Percentiles rank a stretch among this genome's conserved stretches.
phyloP scores from a whole-genome alignment of 257 asterid species.

The Przewalskia tangutica region DNA sequence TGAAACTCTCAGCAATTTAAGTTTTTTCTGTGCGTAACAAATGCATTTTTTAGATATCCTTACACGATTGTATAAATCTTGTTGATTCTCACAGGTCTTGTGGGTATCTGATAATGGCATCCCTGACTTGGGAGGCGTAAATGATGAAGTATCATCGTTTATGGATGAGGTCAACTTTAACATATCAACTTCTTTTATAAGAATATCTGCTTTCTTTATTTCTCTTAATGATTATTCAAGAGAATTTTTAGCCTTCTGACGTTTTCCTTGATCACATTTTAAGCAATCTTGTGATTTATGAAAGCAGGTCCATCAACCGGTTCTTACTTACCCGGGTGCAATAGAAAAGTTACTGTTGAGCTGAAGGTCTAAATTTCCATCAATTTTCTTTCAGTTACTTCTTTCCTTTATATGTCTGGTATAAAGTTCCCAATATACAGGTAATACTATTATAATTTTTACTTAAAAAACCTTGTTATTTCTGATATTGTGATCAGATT shows the following conservation, averaged over 20 bases:
- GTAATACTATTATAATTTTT: background rate
- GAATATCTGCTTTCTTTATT: background rate
- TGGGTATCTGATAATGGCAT: constrained; percentile 97
- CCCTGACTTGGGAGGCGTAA: constrained; percentile 88
- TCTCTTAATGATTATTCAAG: background rate
- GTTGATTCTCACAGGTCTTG: constrained; percentile 47
- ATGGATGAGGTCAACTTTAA: constrained; percentile 67
- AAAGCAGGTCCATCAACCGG: constrained; percentile 74
- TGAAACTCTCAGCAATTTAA: background rate
- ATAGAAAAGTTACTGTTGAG: constrained; percentile 87
- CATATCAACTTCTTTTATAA: background rate
- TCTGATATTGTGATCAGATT: constrained; percentile 34
- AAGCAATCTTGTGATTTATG: constrained; percentile 17
- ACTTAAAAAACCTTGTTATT: background rate
- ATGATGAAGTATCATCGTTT: constrained; percentile 72
- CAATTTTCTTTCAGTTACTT: background rate
- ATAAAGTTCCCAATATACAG: background rate
- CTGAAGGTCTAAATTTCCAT: constrained; percentile 56
- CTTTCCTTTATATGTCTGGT: background rate
- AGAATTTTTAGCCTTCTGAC: background rate
- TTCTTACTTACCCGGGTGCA: constrained; percentile 88
- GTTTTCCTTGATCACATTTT: constrained; percentile 2
- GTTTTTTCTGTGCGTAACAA: constrained; percentile 1
- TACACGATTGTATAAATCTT: constrained; percentile 10
- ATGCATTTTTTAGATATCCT: background rate